Base-by-base conservation (phyloP, 2,329 filamentous ascomycete species). In the Calonectria multiphialidica region DNA sequence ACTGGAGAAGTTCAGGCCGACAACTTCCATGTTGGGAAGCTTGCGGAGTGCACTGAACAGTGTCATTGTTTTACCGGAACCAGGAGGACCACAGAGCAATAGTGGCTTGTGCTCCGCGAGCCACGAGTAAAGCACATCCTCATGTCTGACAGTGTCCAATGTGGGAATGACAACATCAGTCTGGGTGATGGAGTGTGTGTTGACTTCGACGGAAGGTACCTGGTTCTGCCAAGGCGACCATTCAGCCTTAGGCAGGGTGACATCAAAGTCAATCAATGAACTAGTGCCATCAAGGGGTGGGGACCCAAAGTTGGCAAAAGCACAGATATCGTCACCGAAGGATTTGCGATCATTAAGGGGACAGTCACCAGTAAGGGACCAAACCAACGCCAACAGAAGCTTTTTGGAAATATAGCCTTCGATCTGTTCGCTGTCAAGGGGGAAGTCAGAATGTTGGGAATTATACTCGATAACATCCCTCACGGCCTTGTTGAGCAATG, bases 1-100 rank as follows among this genome's bases (percentile, higher is more conserved):
- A 79, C 97, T 99, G 5, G 97, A 99, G 84, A 99, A 99, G 85
- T 99, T 99, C 82, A 99, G 94, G 61, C 97, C 97, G 37, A 99
- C 97, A 70, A 98, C 95, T 84, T 99, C 97, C 96, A 99, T 98
- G 82, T 98, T 98, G 4, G 96, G 96, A 70, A 99, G 88, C 85
- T 99, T 99, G 75, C 97, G 93, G 66, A 99, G 91, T 40, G 97
- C 97, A 82, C 96, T 98, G 87, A 99, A 99, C 15, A 99, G 88
- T 13, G 97, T 99, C 97, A 99, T 99, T 5, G 97, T 99, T 88
- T 99, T 99, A 88, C 97, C 97, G 64, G 97, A 99, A 87, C 97
- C 97, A 71, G 97, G 97, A 81, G 97, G 97, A 83, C 97, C 97
- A 82, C 97, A 99, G 18, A 99, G 93, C 65, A 99, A 88, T 21